These are phyloP conservation scores for Globisporangium lucens DNA, from an alignment of 352 stramenopile genomes.

Conservation along the genomic window DNA sequence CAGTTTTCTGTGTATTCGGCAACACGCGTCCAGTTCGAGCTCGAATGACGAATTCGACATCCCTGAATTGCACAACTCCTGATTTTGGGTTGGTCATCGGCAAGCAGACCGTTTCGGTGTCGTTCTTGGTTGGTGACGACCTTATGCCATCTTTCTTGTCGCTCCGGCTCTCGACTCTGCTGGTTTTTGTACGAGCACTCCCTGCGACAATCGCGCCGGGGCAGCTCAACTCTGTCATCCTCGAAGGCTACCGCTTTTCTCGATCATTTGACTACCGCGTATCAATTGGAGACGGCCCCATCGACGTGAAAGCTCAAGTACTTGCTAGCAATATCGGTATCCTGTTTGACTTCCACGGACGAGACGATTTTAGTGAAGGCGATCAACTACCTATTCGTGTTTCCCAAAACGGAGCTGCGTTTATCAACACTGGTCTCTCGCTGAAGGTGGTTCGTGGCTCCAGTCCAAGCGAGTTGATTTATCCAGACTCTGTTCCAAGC, in stretches of 20 bases:
- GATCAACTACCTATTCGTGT: background rate
- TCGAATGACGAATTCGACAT: background rate
- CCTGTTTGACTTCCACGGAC: background rate
- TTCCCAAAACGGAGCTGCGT: background rate
- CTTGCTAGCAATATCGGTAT: background rate
- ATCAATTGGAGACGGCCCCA: background rate
- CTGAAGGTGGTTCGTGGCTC: background rate
- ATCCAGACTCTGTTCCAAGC: background rate
- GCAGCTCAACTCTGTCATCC: background rate
- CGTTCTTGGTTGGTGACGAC: slow-evolving; percentile 7
- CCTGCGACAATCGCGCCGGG: background rate
- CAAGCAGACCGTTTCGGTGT: background rate
- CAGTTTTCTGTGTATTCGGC: slow-evolving; percentile 9
- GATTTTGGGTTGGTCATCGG: background rate
- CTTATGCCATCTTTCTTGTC: background rate
- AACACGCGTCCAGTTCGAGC: slow-evolving; percentile 6
- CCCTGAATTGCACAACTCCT: slow-evolving; percentile 1
- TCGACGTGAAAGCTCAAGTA: background rate
- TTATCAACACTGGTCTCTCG: background rate
- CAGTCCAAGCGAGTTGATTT: background rate
- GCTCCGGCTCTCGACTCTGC: background rate
- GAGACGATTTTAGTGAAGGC: background rate
- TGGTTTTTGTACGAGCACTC: slow-evolving; percentile 3
- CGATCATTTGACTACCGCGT: background rate
- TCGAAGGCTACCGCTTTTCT: background rate